Conservation (phyloP, 73 alveolate genomes). For the Paramecium sexaurelia region DNA sequence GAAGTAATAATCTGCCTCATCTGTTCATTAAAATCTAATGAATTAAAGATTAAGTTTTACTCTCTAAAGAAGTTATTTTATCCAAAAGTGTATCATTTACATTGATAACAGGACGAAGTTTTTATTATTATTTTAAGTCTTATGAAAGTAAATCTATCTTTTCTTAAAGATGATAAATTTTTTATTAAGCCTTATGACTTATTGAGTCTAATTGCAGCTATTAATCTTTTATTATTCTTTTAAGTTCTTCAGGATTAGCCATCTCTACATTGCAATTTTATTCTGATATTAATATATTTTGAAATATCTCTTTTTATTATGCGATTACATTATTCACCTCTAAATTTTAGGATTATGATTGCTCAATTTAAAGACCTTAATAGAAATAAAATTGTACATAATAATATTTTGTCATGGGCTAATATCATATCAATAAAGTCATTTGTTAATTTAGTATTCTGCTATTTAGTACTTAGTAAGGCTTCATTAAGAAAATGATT, state of each 20-base stretch:
- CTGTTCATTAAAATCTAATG: not conserved
- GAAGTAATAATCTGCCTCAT: not conserved
- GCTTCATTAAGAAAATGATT: not conserved
- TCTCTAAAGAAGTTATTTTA: not conserved
- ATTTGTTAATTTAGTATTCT: not conserved
- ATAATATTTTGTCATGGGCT: not conserved
- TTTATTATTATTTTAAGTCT: not conserved
- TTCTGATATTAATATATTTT: not conserved
- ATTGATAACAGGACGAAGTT: not conserved
- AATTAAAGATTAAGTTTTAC: not conserved
- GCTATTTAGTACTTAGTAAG: not conserved
- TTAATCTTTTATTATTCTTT: not conserved
- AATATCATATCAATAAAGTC: not conserved
- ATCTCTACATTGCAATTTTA: not conserved
- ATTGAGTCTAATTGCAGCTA: not conserved
- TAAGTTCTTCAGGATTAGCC: not conserved
- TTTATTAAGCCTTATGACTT: not conserved
- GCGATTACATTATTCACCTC: not conserved
- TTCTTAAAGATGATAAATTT: not conserved
- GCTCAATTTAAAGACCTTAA: not conserved
- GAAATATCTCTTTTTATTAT: not conserved
- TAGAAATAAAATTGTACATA: not conserved
- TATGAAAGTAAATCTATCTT: not conserved
- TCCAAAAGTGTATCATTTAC: slow-evolving; percentile 11
- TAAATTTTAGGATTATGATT: not conserved